A percentile compares a stretch with the other conserved stretches of the same genome.
Conservation (phyloP, 208 protist species). For the Leishmania tarentolae region DNA sequence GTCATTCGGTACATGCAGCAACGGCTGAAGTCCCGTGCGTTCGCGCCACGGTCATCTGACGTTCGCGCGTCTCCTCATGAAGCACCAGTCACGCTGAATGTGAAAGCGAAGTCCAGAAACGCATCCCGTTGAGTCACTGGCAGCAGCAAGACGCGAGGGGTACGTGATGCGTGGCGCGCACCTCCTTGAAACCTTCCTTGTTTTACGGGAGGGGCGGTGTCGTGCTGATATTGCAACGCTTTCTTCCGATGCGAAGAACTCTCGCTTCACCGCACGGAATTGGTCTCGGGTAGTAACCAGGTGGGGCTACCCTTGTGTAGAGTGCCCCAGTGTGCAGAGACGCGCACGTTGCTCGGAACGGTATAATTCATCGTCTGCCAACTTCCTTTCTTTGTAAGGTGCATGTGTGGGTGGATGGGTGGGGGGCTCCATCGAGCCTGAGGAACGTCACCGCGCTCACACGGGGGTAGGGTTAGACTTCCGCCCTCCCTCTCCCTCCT, state of each 20-base stretch:
- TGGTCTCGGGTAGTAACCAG: not conserved
- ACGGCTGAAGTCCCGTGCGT: slow-evolving; percentile 31
- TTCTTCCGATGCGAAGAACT: not conserved
- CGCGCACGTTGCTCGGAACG: not conserved
- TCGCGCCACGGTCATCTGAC: too few species aligned
- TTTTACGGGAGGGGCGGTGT: not conserved
- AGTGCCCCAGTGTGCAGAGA: not conserved
- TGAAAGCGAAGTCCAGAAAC: not conserved
- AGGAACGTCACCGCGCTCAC: not conserved
- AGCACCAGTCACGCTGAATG: not conserved
- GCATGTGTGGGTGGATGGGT: not conserved
- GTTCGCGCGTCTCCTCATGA: not conserved
- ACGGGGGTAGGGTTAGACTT: too few species aligned
- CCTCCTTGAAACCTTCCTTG: not conserved
- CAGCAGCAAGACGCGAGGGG: not conserved
- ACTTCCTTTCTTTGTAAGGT: not conserved
- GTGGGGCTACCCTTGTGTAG: not conserved
- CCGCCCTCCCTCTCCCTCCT: not conserved
- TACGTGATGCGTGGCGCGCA: not conserved
- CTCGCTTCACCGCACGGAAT: not conserved
- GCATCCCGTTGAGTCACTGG: not conserved
- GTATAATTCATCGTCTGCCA: not conserved
- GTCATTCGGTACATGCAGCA: slow-evolving; percentile 66
- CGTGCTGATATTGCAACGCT: not conserved
- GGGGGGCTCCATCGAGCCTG: not conserved